Conservation (phyloP, 2,329 filamentous ascomycete species). For the Cladosporium sp. region DNA sequence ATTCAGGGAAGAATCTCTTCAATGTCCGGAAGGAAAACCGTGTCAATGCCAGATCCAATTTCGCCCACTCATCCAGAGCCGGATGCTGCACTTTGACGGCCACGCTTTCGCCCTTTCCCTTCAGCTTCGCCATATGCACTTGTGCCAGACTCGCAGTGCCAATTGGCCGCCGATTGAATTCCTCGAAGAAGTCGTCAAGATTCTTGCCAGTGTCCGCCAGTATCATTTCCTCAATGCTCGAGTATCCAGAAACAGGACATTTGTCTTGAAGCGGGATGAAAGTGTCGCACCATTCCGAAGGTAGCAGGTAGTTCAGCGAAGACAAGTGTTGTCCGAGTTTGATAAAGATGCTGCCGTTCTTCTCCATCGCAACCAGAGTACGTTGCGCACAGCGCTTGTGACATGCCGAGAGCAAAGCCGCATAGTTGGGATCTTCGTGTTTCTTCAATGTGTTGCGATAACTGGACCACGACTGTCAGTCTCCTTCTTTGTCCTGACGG, state of each 20-base stretch:
- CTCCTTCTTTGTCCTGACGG: conserved; percentile 1
- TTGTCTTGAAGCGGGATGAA: conserved; percentile 95
- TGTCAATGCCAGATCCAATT: conserved; percentile 79
- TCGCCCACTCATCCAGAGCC: conserved; percentile 79
- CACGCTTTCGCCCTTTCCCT: conserved; percentile 75
- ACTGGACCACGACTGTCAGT: conserved; percentile 41
- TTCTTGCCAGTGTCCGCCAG: conserved; percentile 70
- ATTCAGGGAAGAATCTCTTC: conserved; percentile 92
- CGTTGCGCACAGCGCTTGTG: conserved; percentile 89
- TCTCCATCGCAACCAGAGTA: conserved; percentile 80
- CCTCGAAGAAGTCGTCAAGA: conserved; percentile 76
- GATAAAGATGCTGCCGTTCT: conserved; percentile 97
- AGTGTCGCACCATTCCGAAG: conserved; percentile 86
- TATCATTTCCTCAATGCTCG: conserved; percentile 80
- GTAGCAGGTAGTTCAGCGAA: conserved; percentile 90
- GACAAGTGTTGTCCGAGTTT: conserved; percentile 95
- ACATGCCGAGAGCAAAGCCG: conserved; percentile 68
- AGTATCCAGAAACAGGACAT: conserved; percentile 82
- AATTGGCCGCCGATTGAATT: conserved; percentile 74
- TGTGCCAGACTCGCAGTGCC: conserved; percentile 92
- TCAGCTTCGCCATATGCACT: conserved; percentile 81
- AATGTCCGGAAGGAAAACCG: conserved; percentile 82
- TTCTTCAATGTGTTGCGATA: conserved; percentile 80
- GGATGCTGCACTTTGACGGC: conserved; percentile 98
- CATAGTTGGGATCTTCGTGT: conserved; percentile 55